Evolutionary conservation across 306 rosid genomes (phyloP), one percentile per base, ranked within the genome.

Genomic region (Cercis canadensis): DNA sequence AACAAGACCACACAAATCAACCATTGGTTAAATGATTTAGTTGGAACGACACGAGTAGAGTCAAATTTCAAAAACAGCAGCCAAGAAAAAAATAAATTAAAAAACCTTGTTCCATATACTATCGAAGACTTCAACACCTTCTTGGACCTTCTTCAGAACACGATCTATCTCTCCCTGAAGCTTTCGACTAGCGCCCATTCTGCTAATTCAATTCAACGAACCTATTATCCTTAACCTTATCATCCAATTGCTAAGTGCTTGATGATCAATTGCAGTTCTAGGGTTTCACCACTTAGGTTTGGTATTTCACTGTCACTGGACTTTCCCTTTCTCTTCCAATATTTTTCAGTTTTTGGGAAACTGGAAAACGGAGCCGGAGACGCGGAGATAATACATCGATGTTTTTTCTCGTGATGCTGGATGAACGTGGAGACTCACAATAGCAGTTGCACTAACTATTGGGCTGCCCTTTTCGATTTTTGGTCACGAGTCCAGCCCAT

Each of bases 141-240:
- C 98, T 33, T 94, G 98, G 9, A 90, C 98, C 89, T 90, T 94
- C 88, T 90, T 94, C 11, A 94, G 92, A 83, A 94, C 98, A 4
- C 98, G 92, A 87, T 94, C 98, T 37, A 94, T 94, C 85, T 94
- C 98, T 6, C 98, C 98, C 85, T 94, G 98, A 60, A 94, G 98
- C 80, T 94, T 94, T 67, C 98, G 90, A 80, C 98, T 94, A 56
- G 98, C 98, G 32, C 97, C 98, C 98, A 94, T 94, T 67, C 40
- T 33, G 54, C 60, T 51, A 14, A 44, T 40, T 69, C 56, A 31
- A 59, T 60, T 50, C 75, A 40, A 43, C 31, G 7, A 43, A 55
- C 5, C 17, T 29, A 45, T 41, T 32, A 45, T 0, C 44, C 74
- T 18, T 7, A 44, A 13, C 6, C 8, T 4, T n/a, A 43, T 34